phyloP scores from a whole-genome alignment of 805 yeast species.

The Saturnispora dispora region DNA sequence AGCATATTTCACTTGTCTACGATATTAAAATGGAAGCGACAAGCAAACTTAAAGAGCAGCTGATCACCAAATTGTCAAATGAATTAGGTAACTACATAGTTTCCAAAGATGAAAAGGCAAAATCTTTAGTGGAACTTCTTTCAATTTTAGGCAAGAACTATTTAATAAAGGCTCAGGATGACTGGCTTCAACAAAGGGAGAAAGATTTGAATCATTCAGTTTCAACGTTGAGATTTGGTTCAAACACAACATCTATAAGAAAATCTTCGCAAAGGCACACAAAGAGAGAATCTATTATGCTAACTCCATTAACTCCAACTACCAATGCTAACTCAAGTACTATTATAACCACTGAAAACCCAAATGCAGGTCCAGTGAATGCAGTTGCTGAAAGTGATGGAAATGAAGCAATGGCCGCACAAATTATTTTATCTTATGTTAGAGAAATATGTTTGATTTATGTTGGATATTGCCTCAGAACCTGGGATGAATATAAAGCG shows the following conservation, averaged over 20 bases:
- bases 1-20: constrained; percentile 11
- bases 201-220: constrained; percentile 1
- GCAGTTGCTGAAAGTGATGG: not conserved
- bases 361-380: constrained; percentile 4
- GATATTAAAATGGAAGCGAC: constrained; percentile 19
- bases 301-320: constrained; percentile 2
- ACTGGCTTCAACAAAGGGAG: constrained; percentile 5
- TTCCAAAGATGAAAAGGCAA: constrained; percentile 10
- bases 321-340: not conserved
- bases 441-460: constrained; percentile 6
- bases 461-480: constrained; percentile 4
- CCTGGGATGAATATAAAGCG: constrained; percentile 6
- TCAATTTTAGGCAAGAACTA: not conserved
- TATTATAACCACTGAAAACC: not conserved
- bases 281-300: constrained; percentile 6
- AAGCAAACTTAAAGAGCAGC: constrained; percentile 16
- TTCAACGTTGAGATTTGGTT: constrained; percentile 8
- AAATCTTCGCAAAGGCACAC: not conserved
- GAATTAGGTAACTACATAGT: constrained; percentile 15
- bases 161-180: constrained; percentile 2
- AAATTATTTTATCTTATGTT: constrained; percentile 7
- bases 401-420: constrained; percentile 6
- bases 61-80: constrained; percentile 15
- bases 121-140: constrained; percentile 4
- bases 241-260: constrained; percentile 3